Conservation (phyloP, 108 stramenopile species). For the Stephanodiscus minutulus region DNA sequence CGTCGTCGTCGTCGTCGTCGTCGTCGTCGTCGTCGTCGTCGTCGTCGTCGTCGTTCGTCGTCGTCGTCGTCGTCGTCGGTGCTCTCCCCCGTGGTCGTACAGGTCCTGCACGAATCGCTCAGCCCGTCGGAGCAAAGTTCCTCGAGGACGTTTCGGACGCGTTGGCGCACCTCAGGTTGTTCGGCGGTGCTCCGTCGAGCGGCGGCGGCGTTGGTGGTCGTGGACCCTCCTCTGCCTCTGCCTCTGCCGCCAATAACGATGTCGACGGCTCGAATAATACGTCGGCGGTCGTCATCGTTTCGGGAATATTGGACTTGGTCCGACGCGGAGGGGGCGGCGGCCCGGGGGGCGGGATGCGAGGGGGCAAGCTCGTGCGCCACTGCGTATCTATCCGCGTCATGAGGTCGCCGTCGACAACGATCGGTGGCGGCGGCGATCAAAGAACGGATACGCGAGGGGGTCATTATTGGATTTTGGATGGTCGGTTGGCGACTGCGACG, state of each 20-base stretch:
- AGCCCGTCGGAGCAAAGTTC: constrained; percentile 31
- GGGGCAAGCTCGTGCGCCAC: constrained; percentile 35
- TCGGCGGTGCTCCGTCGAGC: not conserved
- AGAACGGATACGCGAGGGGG: constrained; percentile 8
- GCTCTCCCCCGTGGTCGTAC: constrained; percentile 39
- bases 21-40: too few species aligned
- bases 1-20: too few species aligned
- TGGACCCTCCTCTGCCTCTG: not conserved
- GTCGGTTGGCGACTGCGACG: not conserved
- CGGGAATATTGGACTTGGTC: constrained; percentile 36
- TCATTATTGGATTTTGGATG: constrained; percentile 28
- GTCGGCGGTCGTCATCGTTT: not conserved
- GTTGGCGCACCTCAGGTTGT: constrained; percentile 21
- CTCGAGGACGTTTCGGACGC: constrained; percentile 44
- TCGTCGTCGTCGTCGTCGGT: too few species aligned
- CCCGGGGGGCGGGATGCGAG: constrained; percentile 11
- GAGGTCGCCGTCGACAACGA: not conserved
- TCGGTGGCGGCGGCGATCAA: not conserved
- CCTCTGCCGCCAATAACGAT: constrained; percentile 1
- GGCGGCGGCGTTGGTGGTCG: not conserved
- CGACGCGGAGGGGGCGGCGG: constrained; percentile 31
- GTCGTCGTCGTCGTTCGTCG: too few species aligned
- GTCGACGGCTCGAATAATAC: not conserved
- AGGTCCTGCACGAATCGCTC: constrained; percentile 40
- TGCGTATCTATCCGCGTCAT: constrained; percentile 28